Conservation (phyloP, 2,329 filamentous ascomycete genomes). For the Scytalidium lignicola region DNA sequence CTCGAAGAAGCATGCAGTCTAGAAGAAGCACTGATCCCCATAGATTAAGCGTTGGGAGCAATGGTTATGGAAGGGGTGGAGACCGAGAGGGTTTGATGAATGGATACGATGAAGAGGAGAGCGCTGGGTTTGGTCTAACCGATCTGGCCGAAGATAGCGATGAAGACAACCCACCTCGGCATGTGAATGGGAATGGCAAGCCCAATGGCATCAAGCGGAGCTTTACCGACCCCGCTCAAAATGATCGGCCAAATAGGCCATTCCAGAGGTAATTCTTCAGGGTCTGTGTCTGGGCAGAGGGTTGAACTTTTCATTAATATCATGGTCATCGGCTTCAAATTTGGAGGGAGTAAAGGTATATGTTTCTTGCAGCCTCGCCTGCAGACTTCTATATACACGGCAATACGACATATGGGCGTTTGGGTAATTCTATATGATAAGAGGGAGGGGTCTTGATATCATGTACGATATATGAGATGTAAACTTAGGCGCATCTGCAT, state of each 20-base stretch:
- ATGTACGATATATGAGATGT: slow-evolving; percentile 17
- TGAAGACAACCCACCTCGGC: slow-evolving; percentile 39
- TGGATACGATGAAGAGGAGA: slow-evolving; percentile 81
- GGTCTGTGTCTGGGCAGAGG: background rate
- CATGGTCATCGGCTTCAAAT: background rate
- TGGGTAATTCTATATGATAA: slow-evolving; percentile 10
- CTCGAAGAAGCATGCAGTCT: slow-evolving; percentile 87
- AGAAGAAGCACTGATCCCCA: slow-evolving; percentile 63
- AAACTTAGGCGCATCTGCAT: background rate
- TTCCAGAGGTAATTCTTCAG: slow-evolving; percentile 7
- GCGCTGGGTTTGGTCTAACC: slow-evolving; percentile 66
- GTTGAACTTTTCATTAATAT: background rate
- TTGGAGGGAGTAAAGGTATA: background rate
- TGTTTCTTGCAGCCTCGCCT: background rate
- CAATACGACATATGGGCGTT: background rate
- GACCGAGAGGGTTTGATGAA: slow-evolving; percentile 82
- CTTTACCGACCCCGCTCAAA: slow-evolving; percentile 20
- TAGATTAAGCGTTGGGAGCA: slow-evolving; percentile 57
- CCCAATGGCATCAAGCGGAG: slow-evolving; percentile 22
- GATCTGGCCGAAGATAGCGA: slow-evolving; percentile 77
- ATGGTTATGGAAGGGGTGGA: slow-evolving; percentile 47
- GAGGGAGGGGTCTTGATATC: slow-evolving; percentile 7
- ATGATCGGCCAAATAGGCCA: slow-evolving; percentile 15
- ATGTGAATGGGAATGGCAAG: slow-evolving; percentile 29
- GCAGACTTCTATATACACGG: background rate